phyloP scores from a whole-genome alignment of 305 asterid genomes.

The Fraxinus dipetala region DNA sequence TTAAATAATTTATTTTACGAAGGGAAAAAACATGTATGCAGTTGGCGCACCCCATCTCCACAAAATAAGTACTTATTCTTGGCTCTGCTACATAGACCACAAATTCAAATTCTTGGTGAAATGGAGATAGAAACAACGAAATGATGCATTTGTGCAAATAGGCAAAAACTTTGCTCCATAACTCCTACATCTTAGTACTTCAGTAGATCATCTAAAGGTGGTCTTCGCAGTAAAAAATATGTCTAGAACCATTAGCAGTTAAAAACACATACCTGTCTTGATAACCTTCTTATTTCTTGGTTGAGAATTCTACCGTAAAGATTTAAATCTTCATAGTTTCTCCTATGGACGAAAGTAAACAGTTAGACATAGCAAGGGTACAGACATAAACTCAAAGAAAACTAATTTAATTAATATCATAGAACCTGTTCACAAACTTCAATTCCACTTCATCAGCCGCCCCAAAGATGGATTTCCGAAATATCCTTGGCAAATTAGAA shows the following conservation, averaged over 20 bases:
- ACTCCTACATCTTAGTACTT: background rate
- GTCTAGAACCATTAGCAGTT: slow-evolving; percentile 11
- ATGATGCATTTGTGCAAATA: background rate
- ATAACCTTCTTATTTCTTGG: slow-evolving; percentile 87
- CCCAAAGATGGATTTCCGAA: slow-evolving; percentile 88
- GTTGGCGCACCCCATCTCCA: background rate
- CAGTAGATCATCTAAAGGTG: background rate
- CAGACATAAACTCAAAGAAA: slow-evolving; percentile 6
- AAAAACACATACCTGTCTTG: slow-evolving; percentile 63
- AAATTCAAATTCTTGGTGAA: background rate
- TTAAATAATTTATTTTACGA: background rate
- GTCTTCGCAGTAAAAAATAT: slow-evolving; percentile 1
- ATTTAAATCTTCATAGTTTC: slow-evolving; percentile 77
- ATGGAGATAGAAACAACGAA: background rate
- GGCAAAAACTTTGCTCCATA: slow-evolving; percentile 7
- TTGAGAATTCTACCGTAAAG: slow-evolving; percentile 74
- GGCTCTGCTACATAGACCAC: background rate
- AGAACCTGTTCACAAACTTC: slow-evolving; percentile 85
- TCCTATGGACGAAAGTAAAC: slow-evolving; percentile 44
- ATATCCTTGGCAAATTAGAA: slow-evolving; percentile 50
- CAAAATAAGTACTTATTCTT: background rate
- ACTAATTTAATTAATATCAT: slow-evolving; percentile 16
- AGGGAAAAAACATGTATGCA: background rate
- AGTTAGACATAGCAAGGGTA: slow-evolving; percentile 4
- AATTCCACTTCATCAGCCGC: slow-evolving; percentile 98